Evolutionary conservation across 1,284 basidiomycete genomes (phyloP).

Genomic region (Vanrija pseudolonga): DNA sequence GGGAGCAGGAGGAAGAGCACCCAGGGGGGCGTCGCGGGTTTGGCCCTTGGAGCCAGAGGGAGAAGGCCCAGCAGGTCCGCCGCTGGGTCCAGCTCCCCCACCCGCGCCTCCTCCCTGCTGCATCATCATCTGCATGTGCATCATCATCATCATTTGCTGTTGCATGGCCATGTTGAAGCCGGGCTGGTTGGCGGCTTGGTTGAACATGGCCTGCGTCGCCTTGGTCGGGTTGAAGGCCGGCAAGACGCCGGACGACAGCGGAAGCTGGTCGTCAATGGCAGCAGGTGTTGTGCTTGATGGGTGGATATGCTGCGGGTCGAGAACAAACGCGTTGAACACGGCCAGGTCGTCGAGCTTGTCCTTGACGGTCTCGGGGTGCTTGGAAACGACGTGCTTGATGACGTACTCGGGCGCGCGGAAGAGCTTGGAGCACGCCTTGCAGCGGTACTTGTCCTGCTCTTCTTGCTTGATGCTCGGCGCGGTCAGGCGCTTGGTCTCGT

Average conservation of each 20-base stretch:
- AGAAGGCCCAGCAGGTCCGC: neutral
- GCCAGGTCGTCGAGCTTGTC: slow-evolving; percentile 54
- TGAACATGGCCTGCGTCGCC: slow-evolving; percentile 18
- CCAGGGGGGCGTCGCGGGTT: slow-evolving; percentile 10
- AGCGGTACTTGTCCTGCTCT: slow-evolving; percentile 90
- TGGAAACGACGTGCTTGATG: slow-evolving; percentile 88
- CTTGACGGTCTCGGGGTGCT: slow-evolving; percentile 71
- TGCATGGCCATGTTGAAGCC: slow-evolving; percentile 41
- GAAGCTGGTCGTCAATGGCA: slow-evolving; percentile 44
- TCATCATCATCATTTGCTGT: slow-evolving; percentile 50
- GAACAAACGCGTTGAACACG: slow-evolving; percentile 87
- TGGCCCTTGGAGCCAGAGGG: slow-evolving; percentile 1
- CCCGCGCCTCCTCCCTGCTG: slow-evolving; percentile 12
- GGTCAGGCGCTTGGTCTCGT: slow-evolving; percentile 72
- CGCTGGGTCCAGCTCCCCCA: neutral
- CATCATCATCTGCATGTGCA: slow-evolving; percentile 50
- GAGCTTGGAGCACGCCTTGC: slow-evolving; percentile 88
- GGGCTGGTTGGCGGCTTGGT: slow-evolving; percentile 10
- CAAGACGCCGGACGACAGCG: slow-evolving; percentile 10
- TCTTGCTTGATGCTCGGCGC: slow-evolving; percentile 84
- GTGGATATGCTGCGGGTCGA: slow-evolving; percentile 86
- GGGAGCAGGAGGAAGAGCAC: slow-evolving; percentile 24
- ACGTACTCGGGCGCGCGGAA: slow-evolving; percentile 94
- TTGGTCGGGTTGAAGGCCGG: slow-evolving; percentile 29
- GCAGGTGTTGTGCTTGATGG: slow-evolving; percentile 53